Conservation (phyloP, 2,329 filamentous ascomycete species). For the Bipolaris oryzae region DNA sequence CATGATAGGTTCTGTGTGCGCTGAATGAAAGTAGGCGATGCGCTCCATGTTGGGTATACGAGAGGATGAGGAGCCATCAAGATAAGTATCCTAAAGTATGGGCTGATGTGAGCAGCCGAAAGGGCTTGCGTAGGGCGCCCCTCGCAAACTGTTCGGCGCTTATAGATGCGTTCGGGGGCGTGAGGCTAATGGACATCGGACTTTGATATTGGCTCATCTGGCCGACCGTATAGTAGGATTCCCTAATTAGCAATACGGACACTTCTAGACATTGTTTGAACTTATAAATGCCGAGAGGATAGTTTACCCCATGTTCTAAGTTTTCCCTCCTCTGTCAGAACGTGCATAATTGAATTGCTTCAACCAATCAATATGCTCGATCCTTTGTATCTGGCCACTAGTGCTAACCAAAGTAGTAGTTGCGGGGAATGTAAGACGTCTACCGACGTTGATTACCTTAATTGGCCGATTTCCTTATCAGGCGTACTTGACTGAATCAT, state of each 20-base stretch:
- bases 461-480: background rate
- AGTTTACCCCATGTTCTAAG: background rate
- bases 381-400: background rate
- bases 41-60: background rate
- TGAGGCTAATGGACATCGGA: background rate
- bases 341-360: background rate
- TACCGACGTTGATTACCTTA: background rate
- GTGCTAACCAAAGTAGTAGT: background rate
- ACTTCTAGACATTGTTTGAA: too few relatives aligned
- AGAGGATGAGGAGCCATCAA: background rate
- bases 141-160: constrained; percentile 1
- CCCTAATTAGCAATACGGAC: background rate
- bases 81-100: background rate
- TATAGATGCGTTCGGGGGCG: background rate
- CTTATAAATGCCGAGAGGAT: too few relatives aligned
- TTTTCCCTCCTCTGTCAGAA: background rate
- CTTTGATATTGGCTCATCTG: background rate
- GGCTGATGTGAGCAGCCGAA: background rate
- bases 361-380: background rate
- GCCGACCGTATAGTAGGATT: background rate
- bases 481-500: background rate
- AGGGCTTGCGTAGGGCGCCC: background rate
- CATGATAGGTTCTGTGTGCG: background rate
- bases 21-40: background rate
- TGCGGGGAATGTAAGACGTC: too few relatives aligned